Percentiles rank a stretch among this genome's conserved stretches.
Conservation (phyloP, 2,329 filamentous ascomycete genomes). For the Colletotrichum spaethianum region DNA sequence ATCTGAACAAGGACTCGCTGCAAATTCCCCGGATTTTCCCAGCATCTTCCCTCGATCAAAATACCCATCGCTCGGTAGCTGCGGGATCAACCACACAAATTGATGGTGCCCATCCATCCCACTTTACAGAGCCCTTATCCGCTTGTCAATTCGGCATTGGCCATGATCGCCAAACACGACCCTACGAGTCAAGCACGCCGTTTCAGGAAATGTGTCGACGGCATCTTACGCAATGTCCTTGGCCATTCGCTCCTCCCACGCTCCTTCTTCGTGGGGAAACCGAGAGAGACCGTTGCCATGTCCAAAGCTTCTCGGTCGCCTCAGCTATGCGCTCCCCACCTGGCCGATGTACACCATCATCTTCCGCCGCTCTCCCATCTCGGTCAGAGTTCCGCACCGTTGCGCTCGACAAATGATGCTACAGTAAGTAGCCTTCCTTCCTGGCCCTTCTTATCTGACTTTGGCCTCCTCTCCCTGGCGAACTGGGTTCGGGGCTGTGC, state of each 20-base stretch:
- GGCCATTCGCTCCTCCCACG: background rate
- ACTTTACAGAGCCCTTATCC: conserved; percentile 10
- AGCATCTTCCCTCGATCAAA: conserved; percentile 21
- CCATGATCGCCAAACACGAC: background rate
- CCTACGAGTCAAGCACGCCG: conserved; percentile 32
- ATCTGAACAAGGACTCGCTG: conserved; percentile 36
- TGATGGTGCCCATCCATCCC: conserved; percentile 32
- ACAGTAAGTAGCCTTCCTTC: background rate
- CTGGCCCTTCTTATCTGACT: background rate
- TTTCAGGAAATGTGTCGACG: conserved; percentile 27
- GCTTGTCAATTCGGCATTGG: conserved; percentile 16
- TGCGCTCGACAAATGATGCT: background rate
- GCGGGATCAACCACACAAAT: conserved; percentile 24
- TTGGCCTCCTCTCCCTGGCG: background rate
- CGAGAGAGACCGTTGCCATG: background rate
- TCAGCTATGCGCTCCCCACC: background rate
- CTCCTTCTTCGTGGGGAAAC: conserved; percentile 5
- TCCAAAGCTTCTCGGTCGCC: background rate
- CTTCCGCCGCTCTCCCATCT: conserved; percentile 4
- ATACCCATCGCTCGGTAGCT: conserved; percentile 20
- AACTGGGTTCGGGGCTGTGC: conserved; percentile 14
- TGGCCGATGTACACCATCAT: background rate
- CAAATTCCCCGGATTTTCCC: conserved; percentile 28
- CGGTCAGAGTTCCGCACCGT: conserved; percentile 1
- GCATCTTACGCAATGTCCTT: background rate